Conservation (phyloP, 176 grass and related monocot genomes). For the Phoenix roebelenii region DNA sequence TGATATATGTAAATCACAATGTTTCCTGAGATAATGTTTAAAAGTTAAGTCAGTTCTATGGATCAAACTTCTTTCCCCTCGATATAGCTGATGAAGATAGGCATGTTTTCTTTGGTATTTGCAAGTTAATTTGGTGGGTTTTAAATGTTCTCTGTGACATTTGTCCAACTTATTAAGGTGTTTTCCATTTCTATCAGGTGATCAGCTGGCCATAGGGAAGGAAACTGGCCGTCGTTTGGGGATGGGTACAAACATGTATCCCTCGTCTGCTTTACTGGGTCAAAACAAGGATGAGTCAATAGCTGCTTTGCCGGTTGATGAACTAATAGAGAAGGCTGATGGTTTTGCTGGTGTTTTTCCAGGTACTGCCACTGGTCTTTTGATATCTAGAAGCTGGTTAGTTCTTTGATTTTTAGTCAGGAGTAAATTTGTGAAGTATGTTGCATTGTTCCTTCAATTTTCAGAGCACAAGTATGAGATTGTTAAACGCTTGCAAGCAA, state of each 20-base stretch:
- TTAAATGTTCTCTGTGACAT: background rate
- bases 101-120: background rate
- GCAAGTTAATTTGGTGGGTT: background rate
- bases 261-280: slow-evolving; percentile 77
- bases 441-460: background rate
- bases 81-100: background rate
- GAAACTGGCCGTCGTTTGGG: slow-evolving; percentile 79
- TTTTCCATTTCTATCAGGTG: slow-evolving; percentile 34
- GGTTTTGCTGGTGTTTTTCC: slow-evolving; percentile 95
- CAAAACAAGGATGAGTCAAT: slow-evolving; percentile 72
- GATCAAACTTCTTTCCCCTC: too few relatives aligned
- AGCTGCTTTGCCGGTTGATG: slow-evolving; percentile 66
- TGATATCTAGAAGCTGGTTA: slow-evolving; percentile 1
- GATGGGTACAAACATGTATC: slow-evolving; percentile 98
- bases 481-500: slow-evolving; percentile 78
- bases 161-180: slow-evolving; percentile 1
- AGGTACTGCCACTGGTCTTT: slow-evolving; percentile 27
- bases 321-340: slow-evolving; percentile 87
- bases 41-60: too few relatives aligned
- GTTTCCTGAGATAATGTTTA: too few relatives aligned
- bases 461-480: slow-evolving; percentile 97
- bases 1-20: too few relatives aligned
- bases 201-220: slow-evolving; percentile 86
- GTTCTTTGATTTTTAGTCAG: background rate
- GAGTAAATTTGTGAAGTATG: background rate